A percentile compares a stretch with the other conserved stretches of the same genome.
These are phyloP conservation scores for Hylodesmum podocarpum DNA, from an alignment of 306 rosid species.

Conservation along the genomic window DNA sequence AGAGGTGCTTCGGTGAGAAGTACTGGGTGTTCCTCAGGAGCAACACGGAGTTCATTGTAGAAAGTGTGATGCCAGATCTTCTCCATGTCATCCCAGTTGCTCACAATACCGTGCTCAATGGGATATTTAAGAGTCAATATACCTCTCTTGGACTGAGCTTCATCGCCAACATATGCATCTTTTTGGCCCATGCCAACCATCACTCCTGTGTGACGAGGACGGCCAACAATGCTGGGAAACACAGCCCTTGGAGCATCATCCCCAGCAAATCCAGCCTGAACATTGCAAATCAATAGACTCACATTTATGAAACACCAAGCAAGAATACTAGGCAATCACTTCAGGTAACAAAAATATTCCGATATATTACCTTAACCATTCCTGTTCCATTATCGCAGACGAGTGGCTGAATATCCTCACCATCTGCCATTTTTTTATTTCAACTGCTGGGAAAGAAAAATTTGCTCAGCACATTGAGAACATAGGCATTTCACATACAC, in stretches of 20 bases:
- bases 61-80: constrained; percentile 92
- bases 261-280: constrained; percentile 95
- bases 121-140: constrained; percentile 83
- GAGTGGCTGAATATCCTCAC: constrained; percentile 92
- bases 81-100: constrained; percentile 97
- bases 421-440: constrained; percentile 65
- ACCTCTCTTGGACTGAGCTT: constrained; percentile 91
- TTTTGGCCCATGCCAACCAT: constrained; percentile 98
- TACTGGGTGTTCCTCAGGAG: constrained; percentile 90
- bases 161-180: constrained; percentile 93
- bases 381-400: constrained; percentile 94
- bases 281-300: constrained; percentile 1
- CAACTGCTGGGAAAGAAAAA: constrained; percentile 28
- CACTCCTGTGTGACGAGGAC: constrained; percentile 93
- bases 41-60: constrained; percentile 87
- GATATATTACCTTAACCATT: constrained; percentile 73
- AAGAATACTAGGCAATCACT: neutral
- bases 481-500: neutral
- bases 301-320: neutral
- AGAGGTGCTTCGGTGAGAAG: constrained; percentile 93
- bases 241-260: constrained; percentile 98
- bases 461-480: neutral
- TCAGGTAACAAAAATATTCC: neutral
- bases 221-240: constrained; percentile 89
- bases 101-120: constrained; percentile 90